A percentile compares a stretch with the other conserved stretches of the same genome.
Evolutionary conservation across 306 rosid species (phyloP).

Genomic region (Citrullus amarus): DNA sequence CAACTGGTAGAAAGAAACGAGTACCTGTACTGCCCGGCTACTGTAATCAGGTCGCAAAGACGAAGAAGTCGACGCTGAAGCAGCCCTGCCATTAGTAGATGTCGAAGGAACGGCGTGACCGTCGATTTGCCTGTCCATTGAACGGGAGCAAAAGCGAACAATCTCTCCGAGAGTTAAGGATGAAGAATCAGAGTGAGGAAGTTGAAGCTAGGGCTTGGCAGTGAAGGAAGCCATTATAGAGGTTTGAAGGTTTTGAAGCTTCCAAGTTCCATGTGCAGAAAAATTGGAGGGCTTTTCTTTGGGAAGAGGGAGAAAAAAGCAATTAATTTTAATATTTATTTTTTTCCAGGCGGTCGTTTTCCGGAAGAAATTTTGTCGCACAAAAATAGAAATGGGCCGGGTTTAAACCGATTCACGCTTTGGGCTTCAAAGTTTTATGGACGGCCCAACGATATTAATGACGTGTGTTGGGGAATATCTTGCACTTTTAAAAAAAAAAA

Average conservation of each 20-base stretch:
- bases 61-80: conserved; percentile 25
- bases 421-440: not conserved
- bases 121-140: conserved; percentile 51
- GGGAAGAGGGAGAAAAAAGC: not conserved
- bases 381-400: not conserved
- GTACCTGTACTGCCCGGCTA: conserved; percentile 67
- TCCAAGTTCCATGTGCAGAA: not conserved
- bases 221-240: conserved; percentile 18
- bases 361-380: not conserved
- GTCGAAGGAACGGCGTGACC: conserved; percentile 38
- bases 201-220: conserved; percentile 15
- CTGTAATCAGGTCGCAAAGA: conserved; percentile 41
- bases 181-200: not conserved
- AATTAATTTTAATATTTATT: not conserved
- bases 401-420: not conserved
- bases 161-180: not conserved
- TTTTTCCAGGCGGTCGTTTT: not conserved
- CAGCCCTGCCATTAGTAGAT: conserved; percentile 24
- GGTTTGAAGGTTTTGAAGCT: conserved; percentile 12
- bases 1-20: not conserved
- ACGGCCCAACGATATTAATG: not conserved
- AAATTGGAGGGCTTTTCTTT: not conserved
- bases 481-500: too few species aligned
- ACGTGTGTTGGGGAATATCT: too few species aligned
- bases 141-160: not conserved